Percentiles rank a stretch among this genome's conserved stretches.
phyloP scores from a whole-genome alignment of 2,329 filamentous ascomycete species.

The Ophiostoma sp. region DNA sequence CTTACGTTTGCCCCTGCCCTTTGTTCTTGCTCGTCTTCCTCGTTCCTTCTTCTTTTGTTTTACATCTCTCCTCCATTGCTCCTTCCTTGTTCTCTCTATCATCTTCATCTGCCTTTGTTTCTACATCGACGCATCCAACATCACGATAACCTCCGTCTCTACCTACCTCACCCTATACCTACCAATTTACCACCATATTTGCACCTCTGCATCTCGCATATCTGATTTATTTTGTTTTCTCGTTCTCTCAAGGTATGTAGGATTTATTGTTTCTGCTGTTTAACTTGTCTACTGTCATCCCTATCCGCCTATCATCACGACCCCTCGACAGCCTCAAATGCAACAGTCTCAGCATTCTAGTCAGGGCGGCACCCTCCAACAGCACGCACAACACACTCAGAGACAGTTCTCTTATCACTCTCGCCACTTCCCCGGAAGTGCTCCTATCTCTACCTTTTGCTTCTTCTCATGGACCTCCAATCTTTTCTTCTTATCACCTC shows the following conservation, averaged over 20 bases:
- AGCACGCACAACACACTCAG: neutral
- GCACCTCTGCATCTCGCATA: neutral
- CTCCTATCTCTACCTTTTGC: neutral
- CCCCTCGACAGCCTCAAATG: neutral
- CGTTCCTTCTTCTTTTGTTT: constrained; percentile 15
- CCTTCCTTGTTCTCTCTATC: neutral
- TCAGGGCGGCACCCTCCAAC: neutral
- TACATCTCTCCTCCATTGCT: constrained; percentile 6
- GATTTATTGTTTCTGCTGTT: neutral
- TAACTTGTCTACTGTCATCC: neutral
- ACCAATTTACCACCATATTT: neutral
- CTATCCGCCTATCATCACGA: neutral
- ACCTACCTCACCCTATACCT: neutral
- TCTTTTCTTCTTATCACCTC: neutral
- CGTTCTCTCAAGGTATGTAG: neutral
- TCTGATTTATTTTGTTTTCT: neutral
- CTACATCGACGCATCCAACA: neutral
- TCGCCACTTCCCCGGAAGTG: neutral
- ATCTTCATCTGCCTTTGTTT: constrained; percentile 4
- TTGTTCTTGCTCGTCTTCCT: constrained; percentile 8
- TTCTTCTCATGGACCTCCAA: neutral
- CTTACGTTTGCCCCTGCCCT: constrained; percentile 9
- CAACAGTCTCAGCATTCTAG: neutral
- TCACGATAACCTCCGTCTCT: neutral
- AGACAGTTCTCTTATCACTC: constrained; percentile 3